Percentiles rank a stretch among this genome's conserved stretches.
phyloP scores from a whole-genome alignment of 768 basidiomycete genomes.

The Auricularia cornea region DNA sequence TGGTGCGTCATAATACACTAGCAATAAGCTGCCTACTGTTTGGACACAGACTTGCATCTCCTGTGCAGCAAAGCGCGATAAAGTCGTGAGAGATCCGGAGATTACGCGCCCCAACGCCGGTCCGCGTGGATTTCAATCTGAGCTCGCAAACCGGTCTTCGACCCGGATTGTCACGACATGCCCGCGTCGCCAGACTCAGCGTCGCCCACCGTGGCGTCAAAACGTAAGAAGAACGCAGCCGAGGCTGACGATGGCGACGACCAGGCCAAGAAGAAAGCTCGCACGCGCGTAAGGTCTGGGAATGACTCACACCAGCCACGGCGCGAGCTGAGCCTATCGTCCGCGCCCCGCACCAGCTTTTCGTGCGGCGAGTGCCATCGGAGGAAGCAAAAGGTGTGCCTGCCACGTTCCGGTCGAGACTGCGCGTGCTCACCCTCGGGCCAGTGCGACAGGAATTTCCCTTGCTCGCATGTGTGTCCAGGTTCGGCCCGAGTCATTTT shows the following conservation, averaged over 20 bases:
- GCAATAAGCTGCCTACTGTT: too few relatives aligned
- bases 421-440: slow-evolving; percentile 10
- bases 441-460: slow-evolving; percentile 79
- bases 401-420: slow-evolving; percentile 1
- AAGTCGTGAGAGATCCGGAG: neutral
- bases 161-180: neutral
- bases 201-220: slow-evolving; percentile 27
- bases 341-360: slow-evolving; percentile 39
- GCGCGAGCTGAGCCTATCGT: neutral
- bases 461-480: slow-evolving; percentile 67
- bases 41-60: too few relatives aligned
- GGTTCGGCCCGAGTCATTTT: slow-evolving; percentile 11
- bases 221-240: slow-evolving; percentile 45
- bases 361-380: slow-evolving; percentile 86
- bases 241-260: slow-evolving; percentile 47
- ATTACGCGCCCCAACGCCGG: neutral
- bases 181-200: neutral
- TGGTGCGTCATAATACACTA: too few relatives aligned
- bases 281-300: slow-evolving; percentile 68
- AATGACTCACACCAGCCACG: slow-evolving; percentile 3
- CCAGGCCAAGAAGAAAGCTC: slow-evolving; percentile 48
- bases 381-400: slow-evolving; percentile 70
- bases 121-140: neutral
- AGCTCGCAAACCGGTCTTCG: neutral
- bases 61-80: too few relatives aligned